Percentiles rank a stretch among this genome's conserved stretches.
Conservation (phyloP, 208 protist species). For the Vickermania spadyakhi region DNA sequence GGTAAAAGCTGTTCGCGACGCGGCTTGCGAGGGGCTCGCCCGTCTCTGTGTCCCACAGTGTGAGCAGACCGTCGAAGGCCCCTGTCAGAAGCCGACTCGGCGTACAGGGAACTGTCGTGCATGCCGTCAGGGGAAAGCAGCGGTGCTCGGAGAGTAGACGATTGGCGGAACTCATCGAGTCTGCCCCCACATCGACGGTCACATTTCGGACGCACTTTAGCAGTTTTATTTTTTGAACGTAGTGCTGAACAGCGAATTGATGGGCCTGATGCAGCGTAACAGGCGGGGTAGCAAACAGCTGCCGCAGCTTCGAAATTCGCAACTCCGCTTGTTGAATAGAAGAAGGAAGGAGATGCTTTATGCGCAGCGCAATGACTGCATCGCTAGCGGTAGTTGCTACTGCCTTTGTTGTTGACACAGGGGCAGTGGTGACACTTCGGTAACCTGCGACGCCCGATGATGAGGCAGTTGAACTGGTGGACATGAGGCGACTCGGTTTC, state of each 20-base stretch:
- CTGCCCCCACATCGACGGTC: constrained; percentile 11
- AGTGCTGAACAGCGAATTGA: constrained; percentile 11
- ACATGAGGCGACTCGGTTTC: too few relatives aligned
- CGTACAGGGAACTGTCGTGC: constrained; percentile 24
- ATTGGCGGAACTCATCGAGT: constrained; percentile 9
- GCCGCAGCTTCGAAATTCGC: constrained; percentile 47
- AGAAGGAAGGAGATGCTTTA: constrained; percentile 31
- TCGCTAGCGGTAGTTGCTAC: constrained; percentile 16
- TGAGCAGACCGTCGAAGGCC: constrained; percentile 68
- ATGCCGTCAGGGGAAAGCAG: constrained; percentile 61
- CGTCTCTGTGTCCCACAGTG: constrained; percentile 49
- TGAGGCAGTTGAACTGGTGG: too few relatives aligned
- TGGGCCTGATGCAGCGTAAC: constrained; percentile 22
- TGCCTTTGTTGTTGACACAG: too few relatives aligned
- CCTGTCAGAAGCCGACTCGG: constrained; percentile 37
- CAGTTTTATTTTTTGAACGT: constrained; percentile 34
- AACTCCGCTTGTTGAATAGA: constrained; percentile 32
- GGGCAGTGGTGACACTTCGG: too few relatives aligned
- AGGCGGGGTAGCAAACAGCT: constrained; percentile 29
- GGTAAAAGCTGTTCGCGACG: background rate
- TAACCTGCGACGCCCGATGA: too few relatives aligned
- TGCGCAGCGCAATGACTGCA: constrained; percentile 29
- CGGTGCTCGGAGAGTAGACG: constrained; percentile 15
- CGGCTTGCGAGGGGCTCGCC: constrained; percentile 32
- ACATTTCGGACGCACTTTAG: constrained; percentile 78